Evolutionary conservation across 2,329 filamentous ascomycete species (phyloP), one percentile per base, ranked within the genome.

Genomic region (Endoconidiophora laricicola): DNA sequence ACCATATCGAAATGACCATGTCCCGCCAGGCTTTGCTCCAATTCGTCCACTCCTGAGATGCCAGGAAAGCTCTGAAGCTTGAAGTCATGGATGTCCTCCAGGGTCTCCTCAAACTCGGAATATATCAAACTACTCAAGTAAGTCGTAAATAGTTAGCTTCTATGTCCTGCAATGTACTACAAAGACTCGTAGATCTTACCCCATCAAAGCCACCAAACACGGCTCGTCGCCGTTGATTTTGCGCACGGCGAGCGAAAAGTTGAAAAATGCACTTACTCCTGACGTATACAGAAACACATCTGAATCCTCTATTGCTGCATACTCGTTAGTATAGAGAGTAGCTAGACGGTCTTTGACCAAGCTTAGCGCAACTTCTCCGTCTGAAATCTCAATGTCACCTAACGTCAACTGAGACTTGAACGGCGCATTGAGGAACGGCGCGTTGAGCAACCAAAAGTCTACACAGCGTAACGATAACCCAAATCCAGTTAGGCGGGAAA

Each of bases 201-300:
- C 42, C 20, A 50, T 41, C 23, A 37, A 38, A 3, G 40, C 41
- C 4, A 50, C 48, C 18, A n/a, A 10, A 24, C 43, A 37, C 16
- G 20, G 33, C 20, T 23, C n/a, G 10, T 50, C 29, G 2, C 22
- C 48, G 6, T 38, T 40, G 20, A 45, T 29, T 33, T 16, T 20
- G 2, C 22, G 10, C 22, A 50, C 14, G 2, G 29, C 33, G 10
- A 39, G 18, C 16, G 23, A 12, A 20, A 65, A 54, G 22, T 65
- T 60, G 49, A 67, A 71, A 9, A 78, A 67, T 23, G 68, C 65
- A 0, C 67, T 67, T 73, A 78, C 78, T 23, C 74, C 74, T 0
- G 70, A 70, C 4, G 68, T 66, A 56, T 71, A 76, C 18, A 78
- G 61, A 46, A 66, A 74, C 1, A 78, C 66, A 53, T 78, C 72